Evolutionary conservation across 164 flowering plant species (phyloP).

Genomic region (Stephania japonica): DNA sequence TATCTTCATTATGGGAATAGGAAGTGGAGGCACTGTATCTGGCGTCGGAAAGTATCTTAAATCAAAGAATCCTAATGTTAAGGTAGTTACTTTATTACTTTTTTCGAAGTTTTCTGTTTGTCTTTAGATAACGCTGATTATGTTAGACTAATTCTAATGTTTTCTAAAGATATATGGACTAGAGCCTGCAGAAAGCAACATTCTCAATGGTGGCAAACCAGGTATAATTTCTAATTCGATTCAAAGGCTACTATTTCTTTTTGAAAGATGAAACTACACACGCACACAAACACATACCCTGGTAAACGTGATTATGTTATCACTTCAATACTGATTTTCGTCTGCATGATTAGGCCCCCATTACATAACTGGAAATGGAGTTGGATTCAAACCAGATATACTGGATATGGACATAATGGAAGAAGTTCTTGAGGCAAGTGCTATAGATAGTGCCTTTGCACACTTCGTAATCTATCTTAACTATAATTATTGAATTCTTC

Average conservation of each 20-base stretch:
- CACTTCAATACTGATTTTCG: background rate
- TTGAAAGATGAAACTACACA: background rate
- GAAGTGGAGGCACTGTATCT: constrained; percentile 94
- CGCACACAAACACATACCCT: background rate
- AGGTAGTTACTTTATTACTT: constrained; percentile 39
- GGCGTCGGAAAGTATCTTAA: constrained; percentile 91
- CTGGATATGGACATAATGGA: constrained; percentile 98
- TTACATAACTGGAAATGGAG: constrained; percentile 85
- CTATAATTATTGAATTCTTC: background rate
- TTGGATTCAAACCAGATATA: constrained; percentile 92
- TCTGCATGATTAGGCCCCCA: constrained; percentile 62
- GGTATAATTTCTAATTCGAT: constrained; percentile 33
- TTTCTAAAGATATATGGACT: constrained; percentile 70
- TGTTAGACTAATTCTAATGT: background rate
- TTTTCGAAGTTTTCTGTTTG: background rate
- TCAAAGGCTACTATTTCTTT: background rate
- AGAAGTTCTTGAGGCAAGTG: constrained; percentile 68
- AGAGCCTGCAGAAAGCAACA: constrained; percentile 89
- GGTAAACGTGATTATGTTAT: background rate
- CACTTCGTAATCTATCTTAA: background rate
- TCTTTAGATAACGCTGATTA: background rate
- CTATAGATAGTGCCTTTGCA: background rate
- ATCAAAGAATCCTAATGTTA: constrained; percentile 80
- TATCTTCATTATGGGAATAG: constrained; percentile 94
- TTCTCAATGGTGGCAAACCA: constrained; percentile 93